Conservation (phyloP, 2,329 filamentous ascomycete genomes). For the Fusarium beomiforme region DNA sequence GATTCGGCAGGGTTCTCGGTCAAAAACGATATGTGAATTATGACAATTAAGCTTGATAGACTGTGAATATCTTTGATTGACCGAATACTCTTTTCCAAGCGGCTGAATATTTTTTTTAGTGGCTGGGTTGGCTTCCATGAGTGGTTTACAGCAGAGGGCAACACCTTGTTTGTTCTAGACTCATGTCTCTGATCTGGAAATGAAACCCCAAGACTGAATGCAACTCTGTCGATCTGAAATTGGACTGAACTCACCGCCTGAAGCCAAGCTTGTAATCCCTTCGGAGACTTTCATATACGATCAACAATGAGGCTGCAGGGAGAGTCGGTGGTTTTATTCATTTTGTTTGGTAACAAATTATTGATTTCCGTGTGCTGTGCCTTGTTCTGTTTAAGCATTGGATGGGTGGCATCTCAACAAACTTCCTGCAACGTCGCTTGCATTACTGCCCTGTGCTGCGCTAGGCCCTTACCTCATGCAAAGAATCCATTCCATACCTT, state of each 20-base stretch:
- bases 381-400: background rate
- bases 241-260: slow-evolving; percentile 33
- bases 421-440: slow-evolving; percentile 36
- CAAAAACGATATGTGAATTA: background rate
- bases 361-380: slow-evolving; percentile 8
- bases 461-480: slow-evolving; percentile 34
- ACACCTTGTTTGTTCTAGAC: slow-evolving; percentile 24
- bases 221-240: slow-evolving; percentile 22
- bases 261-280: slow-evolving; percentile 7
- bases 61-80: background rate
- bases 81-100: background rate
- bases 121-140: slow-evolving; percentile 34
- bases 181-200: slow-evolving; percentile 27
- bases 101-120: slow-evolving; percentile 22
- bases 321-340: slow-evolving; percentile 30
- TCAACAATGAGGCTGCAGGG: background rate
- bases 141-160: slow-evolving; percentile 9
- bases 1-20: background rate
- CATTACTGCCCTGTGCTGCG: slow-evolving; percentile 22
- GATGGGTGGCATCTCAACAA: slow-evolving; percentile 13
- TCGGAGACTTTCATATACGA: slow-evolving; percentile 1
- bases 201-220: slow-evolving; percentile 27
- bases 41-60: background rate
- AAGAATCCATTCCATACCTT: slow-evolving; percentile 14
- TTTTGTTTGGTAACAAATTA: slow-evolving; percentile 39